phyloP scores from a whole-genome alignment of 345 rosid genomes.

The Hibiscus mutabilis region DNA sequence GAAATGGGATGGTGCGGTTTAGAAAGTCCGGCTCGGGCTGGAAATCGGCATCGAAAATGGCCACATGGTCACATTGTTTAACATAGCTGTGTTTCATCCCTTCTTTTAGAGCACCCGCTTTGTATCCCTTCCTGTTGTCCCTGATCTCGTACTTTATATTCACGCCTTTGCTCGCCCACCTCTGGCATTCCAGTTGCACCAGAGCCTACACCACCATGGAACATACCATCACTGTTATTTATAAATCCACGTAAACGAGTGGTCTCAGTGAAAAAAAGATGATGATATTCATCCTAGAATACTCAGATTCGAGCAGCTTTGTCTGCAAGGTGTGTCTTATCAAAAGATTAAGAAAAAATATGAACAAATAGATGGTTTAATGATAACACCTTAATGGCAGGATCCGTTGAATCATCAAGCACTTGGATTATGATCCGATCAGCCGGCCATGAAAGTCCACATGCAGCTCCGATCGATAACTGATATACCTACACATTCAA shows the following conservation, averaged over 20 bases:
- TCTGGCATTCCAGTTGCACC: constrained; percentile 2
- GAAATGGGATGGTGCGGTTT: constrained; percentile 1
- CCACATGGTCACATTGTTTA: constrained; percentile 61
- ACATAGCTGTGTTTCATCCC: constrained; percentile 40
- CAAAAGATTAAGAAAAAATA: too few species aligned
- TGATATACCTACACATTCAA: constrained; percentile 48
- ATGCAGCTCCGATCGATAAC: constrained; percentile 80
- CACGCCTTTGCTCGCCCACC: constrained; percentile 10
- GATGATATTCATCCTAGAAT: too few species aligned
- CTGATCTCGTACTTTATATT: constrained; percentile 7
- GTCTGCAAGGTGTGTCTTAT: too few species aligned
- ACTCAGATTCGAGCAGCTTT: background rate
- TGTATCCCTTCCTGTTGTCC: constrained; percentile 11
- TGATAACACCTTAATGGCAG: constrained; percentile 37
- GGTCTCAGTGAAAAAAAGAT: too few species aligned
- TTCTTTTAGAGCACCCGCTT: constrained; percentile 7
- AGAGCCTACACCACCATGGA: background rate
- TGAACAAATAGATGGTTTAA: too few species aligned
- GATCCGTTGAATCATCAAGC: constrained; percentile 84
- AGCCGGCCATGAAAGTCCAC: constrained; percentile 80
- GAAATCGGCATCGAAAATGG: constrained; percentile 83
- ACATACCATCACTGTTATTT: background rate
- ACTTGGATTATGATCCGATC: constrained; percentile 81
- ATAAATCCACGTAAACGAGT: too few species aligned
- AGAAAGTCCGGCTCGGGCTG: constrained; percentile 9